Base-by-base conservation (phyloP, 2,329 filamentous ascomycete species). In the Fusarium transvaalense region DNA sequence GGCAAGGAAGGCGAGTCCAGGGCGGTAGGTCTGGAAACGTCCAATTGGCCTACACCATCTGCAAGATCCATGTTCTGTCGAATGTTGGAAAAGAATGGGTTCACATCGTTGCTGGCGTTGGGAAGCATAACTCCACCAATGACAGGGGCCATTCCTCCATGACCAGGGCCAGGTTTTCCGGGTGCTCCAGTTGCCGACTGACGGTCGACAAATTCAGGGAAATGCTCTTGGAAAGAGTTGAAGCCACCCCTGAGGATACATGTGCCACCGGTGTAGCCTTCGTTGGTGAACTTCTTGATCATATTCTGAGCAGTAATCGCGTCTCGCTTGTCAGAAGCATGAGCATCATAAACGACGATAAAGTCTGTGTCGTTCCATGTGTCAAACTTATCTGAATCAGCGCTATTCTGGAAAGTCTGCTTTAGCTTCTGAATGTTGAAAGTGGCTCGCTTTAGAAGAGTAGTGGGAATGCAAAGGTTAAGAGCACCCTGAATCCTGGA, bases 31-130 rank as follows among this genome's bases (percentile, higher is more conserved):
- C 86, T 75, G 3, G 77, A 73, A 8, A 89, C 76, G n/a, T 89
- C 85, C 73, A 90, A 89, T 73, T 97, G 94, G 0, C 96, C 96
- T 13, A 98, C 95, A 21, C 96, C 96, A 70, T 93, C 94, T 32
- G 97, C 91, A 19, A 99, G 84, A 75, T 98, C 96, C 88, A 97
- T 95, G 68, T 98, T 97, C 78, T 98, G 96, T 42, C 96, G 89
- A 72, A 99, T 98, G 69, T 97, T 98, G 64, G 90, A 89, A 78
- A 98, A 98, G 82, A 99, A 98, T 0, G 95, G 94, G 73, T 97
- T 97, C 0, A 89, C 85, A 1, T 88, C 87, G 62, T 89, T 89
- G 68, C 88, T 85, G 1, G 88, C 85, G 38, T 83, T 82, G 2
- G 96, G 96, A 77, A 98, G 89, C 61, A 89, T 87, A 66, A 97